Conservation (phyloP, 2,329 filamentous ascomycete genomes). For the Alternaria sp. region DNA sequence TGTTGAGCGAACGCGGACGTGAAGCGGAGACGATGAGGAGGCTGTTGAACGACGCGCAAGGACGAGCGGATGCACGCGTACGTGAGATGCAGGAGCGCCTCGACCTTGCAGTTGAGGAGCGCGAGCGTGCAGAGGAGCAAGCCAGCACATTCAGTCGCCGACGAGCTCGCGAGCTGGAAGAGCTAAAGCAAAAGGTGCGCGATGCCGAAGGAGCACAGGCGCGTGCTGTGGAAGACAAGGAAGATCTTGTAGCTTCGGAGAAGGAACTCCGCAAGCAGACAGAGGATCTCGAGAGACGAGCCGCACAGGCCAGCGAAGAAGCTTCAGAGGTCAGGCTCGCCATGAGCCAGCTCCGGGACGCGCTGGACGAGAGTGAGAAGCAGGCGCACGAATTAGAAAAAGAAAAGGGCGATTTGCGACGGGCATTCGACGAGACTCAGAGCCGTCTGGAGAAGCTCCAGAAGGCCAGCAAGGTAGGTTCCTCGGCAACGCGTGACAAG, state of each 20-base stretch:
- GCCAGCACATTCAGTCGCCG: slow-evolving; percentile 78
- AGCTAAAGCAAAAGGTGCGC: slow-evolving; percentile 78
- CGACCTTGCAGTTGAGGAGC: slow-evolving; percentile 90
- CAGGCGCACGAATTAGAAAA: slow-evolving; percentile 84
- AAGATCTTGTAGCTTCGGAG: slow-evolving; percentile 77
- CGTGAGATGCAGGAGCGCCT: slow-evolving; percentile 89
- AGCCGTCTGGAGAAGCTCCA: slow-evolving; percentile 80
- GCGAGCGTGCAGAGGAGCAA: slow-evolving; percentile 92
- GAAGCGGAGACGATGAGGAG: slow-evolving; percentile 96
- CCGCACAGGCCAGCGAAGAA: slow-evolving; percentile 75
- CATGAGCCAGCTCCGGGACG: slow-evolving; percentile 78
- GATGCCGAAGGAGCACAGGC: slow-evolving; percentile 83
- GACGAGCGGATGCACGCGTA: slow-evolving; percentile 79
- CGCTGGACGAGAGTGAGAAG: slow-evolving; percentile 86
- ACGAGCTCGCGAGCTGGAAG: slow-evolving; percentile 83
- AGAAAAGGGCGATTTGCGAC: slow-evolving; percentile 78
- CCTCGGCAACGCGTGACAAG: background rate
- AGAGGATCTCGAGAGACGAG: slow-evolving; percentile 76
- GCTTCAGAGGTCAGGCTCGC: slow-evolving; percentile 77
- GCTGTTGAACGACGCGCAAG: slow-evolving; percentile 84
- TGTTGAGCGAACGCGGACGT: slow-evolving; percentile 85
- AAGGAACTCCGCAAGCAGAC: slow-evolving; percentile 76
- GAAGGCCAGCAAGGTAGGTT: slow-evolving; percentile 66
- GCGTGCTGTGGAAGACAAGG: slow-evolving; percentile 74
- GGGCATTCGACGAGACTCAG: slow-evolving; percentile 79